phyloP scores from a whole-genome alignment of 192 early-diverging fungal genomes.

The Backusella sp. region DNA sequence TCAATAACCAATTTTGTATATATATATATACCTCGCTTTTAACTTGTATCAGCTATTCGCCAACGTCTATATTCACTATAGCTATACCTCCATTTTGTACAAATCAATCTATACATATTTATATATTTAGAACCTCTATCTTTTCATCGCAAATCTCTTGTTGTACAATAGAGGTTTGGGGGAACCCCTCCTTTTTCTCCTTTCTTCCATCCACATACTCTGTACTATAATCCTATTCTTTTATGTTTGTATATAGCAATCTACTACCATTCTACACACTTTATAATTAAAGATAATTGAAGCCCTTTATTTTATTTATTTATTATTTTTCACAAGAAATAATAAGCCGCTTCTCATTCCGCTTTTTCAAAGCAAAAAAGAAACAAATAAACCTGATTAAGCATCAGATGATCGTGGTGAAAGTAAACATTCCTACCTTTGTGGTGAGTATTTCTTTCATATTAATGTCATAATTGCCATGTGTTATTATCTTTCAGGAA shows the following conservation, averaged over 20 bases:
- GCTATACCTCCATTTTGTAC: background rate
- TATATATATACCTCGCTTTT: background rate
- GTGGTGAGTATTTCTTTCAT: background rate
- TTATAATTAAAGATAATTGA: background rate
- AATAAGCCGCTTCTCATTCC: background rate
- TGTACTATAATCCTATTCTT: background rate
- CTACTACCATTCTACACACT: background rate
- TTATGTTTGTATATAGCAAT: background rate
- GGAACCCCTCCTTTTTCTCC: background rate
- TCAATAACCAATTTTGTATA: background rate
- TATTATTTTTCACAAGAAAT: background rate
- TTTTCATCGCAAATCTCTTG: background rate
- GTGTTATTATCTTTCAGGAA: background rate
- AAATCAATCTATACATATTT: background rate
- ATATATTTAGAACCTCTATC: conserved; percentile 3
- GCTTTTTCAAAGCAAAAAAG: background rate
- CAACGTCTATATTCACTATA: background rate
- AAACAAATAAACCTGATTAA: conserved; percentile 5
- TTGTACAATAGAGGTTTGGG: background rate
- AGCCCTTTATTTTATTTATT: background rate
- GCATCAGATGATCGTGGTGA: background rate
- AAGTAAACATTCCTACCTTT: background rate
- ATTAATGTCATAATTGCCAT: conserved; percentile 2
- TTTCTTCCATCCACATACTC: background rate
- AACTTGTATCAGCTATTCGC: background rate